Conservation (phyloP, 805 yeast genomes). For the Brettanomyces sp. region DNA sequence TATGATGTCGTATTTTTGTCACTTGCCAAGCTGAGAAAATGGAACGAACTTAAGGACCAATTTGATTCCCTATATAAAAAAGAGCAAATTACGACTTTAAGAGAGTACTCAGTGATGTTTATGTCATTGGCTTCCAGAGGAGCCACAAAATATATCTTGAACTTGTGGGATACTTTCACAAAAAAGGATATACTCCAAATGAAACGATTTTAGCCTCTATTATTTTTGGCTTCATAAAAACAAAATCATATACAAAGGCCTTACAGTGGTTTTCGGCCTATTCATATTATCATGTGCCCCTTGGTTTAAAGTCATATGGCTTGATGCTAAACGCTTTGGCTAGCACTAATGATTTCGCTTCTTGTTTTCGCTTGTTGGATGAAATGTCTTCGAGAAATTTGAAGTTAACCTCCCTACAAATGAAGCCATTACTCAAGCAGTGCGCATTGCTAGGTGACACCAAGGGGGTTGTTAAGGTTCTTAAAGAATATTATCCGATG, state of each 20-base stretch:
- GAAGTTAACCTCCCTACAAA: constrained; percentile 6
- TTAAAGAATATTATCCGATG: constrained; percentile 15
- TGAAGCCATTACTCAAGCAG: constrained; percentile 13
- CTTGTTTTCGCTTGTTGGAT: constrained; percentile 25
- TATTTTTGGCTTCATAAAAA: constrained; percentile 30
- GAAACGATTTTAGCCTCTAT: constrained; percentile 34
- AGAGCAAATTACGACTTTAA: constrained; percentile 40
- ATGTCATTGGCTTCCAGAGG: constrained; percentile 49
- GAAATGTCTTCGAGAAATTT: constrained; percentile 12
- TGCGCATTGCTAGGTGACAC: constrained; percentile 17
- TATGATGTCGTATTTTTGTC: constrained; percentile 10
- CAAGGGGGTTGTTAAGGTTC: constrained; percentile 14
- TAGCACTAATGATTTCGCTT: constrained; percentile 27
- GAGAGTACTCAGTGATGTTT: constrained; percentile 55
- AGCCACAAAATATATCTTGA: constrained; percentile 28
- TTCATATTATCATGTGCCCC: constrained; percentile 21
- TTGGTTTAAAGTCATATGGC: constrained; percentile 23
- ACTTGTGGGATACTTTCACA: constrained; percentile 34
- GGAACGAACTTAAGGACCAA: constrained; percentile 45
- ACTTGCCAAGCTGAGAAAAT: constrained; percentile 21
- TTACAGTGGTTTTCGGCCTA: constrained; percentile 27
- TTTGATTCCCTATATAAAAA: constrained; percentile 48
- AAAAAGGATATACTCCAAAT: constrained; percentile 37
- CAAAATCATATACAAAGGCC: constrained; percentile 29
- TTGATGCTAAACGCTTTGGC: constrained; percentile 27